Evolutionary conservation across 176 grass and related monocot genomes (phyloP), one percentile per base, ranked within the genome.

Genomic region (Carex cristatella): DNA sequence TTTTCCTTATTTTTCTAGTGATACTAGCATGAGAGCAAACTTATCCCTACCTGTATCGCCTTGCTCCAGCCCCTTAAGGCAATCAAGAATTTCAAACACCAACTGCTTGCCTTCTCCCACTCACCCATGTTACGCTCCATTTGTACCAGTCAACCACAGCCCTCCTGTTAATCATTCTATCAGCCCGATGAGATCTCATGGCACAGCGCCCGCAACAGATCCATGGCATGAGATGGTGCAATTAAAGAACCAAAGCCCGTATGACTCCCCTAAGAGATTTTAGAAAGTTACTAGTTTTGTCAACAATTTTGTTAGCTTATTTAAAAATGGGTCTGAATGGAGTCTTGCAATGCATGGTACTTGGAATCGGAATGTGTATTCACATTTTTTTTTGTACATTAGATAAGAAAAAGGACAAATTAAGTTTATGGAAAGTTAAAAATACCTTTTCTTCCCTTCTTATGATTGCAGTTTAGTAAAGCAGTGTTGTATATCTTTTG

Each of bases 81-180:
- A 95, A 78, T 92, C 88, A 14, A 93, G 87, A 73, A 91, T 90
- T 69, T 83, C 91, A 23, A 98, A 93, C 44, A 81, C 87, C 87
- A 95, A 93, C 80, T 89, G 89, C 85, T 68, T 92, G 81, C 93
- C 91, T 85, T 98, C 93, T 56, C 95, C 95, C 35, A 90, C 93
- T 40, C 95, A 95, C 80, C 85, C 86, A 30, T 66, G 18, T 86
- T 82, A 61, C 84, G 27, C 93, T 32, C 44, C 75, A 4, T 85
- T 90, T 66, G 60, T 73, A 37, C 28, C 65, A 16, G 74, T 70
- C 57, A 76, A 89, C 58, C 90, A 81, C 30, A 65, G 77, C 27
- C 59, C 74, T 86, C 91, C 53, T 31, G 28, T 85, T 82, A 90
- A 79, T 84, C 86, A 79, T 27, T 9, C 83, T 2, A 77, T 80